Percentiles rank a stretch among this genome's conserved stretches.
Evolutionary conservation across 1,139 yeast species (phyloP).

Genomic region (Scheffersomyces insectosa): DNA sequence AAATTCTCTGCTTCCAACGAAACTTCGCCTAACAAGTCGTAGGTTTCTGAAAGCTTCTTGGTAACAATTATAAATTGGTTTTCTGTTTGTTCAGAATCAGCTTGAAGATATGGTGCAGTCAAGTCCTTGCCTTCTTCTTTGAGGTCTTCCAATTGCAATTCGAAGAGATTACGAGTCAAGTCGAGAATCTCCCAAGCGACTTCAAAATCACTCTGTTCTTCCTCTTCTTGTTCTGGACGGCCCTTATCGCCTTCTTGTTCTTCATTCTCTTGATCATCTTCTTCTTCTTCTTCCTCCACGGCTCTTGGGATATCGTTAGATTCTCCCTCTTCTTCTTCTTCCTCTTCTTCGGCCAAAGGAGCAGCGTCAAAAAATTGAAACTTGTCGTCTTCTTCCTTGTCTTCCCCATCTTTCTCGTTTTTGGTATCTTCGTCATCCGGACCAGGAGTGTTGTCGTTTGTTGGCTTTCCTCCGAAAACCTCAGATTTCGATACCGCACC

Average conservation of each 20-base stretch:
- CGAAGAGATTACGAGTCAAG: conserved; percentile 66
- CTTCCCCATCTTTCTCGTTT: conserved; percentile 20
- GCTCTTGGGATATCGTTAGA: conserved; percentile 19
- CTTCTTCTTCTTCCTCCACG: conserved; percentile 22
- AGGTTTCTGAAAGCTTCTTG: conserved; percentile 69
- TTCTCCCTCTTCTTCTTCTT: conserved; percentile 20
- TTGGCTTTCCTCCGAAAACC: conserved; percentile 66
- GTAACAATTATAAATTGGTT: conserved; percentile 38
- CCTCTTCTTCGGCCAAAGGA: conserved; percentile 49
- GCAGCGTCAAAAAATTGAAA: conserved; percentile 60
- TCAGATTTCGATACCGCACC: conserved; percentile 75
- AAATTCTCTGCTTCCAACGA: conserved; percentile 86
- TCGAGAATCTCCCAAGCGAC: conserved; percentile 88
- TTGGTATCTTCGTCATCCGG: conserved; percentile 22
- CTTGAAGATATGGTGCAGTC: conserved; percentile 33
- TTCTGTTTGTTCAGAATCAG: conserved; percentile 33
- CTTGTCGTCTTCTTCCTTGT: conserved; percentile 31
- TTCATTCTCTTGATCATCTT: conserved; percentile 28
- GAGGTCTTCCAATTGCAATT: conserved; percentile 37
- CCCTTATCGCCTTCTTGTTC: conserved; percentile 11
- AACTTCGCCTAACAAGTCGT: conserved; percentile 84
- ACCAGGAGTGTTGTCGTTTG: conserved; percentile 18
- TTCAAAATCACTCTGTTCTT: conserved; percentile 73
- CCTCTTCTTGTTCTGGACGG: conserved; percentile 30
- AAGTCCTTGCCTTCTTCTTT: conserved; percentile 11